Evolutionary conservation across 108 stramenopile genomes (phyloP).

Genomic region (Cyclostephanos invisitatus): DNA sequence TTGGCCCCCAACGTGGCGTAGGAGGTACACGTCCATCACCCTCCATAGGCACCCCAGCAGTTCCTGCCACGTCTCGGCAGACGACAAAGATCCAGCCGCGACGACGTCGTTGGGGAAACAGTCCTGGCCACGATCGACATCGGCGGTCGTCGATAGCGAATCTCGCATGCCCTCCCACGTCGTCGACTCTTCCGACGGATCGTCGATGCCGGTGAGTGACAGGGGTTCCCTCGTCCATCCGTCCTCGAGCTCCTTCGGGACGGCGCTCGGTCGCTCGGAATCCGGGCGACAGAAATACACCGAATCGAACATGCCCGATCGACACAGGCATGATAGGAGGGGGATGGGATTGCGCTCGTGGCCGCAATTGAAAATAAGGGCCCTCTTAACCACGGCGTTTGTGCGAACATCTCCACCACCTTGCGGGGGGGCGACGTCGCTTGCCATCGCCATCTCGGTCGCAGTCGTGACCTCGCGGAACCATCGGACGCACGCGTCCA

Average conservation of each 20-base stretch:
- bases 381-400: background rate
- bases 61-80: constrained; percentile 32
- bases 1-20: background rate
- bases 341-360: constrained; percentile 84
- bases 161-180: constrained; percentile 22
- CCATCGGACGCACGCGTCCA: constrained; percentile 70
- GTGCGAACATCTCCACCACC: background rate
- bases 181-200: background rate
- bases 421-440: constrained; percentile 3
- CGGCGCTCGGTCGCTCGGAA: constrained; percentile 68
- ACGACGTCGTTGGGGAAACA: background rate
- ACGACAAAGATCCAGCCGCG: background rate
- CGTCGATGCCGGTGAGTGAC: background rate
- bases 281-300: constrained; percentile 71
- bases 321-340: constrained; percentile 44
- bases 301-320: constrained; percentile 45
- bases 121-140: background rate
- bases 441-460: constrained; percentile 2
- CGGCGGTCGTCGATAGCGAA: background rate
- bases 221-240: constrained; percentile 46
- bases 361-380: constrained; percentile 80
- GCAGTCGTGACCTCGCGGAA: constrained; percentile 35
- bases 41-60: constrained; percentile 40
- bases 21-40: constrained; percentile 14
- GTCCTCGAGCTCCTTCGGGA: constrained; percentile 51